A percentile compares a stretch with the other conserved stretches of the same genome.
phyloP scores from a whole-genome alignment of 2,329 filamentous ascomycete species.

The Trichoderma koningiopsis region DNA sequence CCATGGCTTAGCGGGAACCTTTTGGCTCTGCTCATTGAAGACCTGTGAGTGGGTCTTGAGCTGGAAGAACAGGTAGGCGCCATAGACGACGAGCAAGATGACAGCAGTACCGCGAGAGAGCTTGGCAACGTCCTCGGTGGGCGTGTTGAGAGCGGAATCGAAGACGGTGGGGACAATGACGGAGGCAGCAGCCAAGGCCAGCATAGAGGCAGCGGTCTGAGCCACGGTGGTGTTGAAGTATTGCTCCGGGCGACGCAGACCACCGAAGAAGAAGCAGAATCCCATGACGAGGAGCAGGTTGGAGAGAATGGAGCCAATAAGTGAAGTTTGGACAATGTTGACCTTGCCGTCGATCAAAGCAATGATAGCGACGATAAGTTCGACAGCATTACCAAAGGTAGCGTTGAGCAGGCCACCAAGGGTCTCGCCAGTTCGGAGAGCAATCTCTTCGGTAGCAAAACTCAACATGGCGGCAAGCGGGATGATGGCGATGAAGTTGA shows the following conservation, averaged over 20 bases:
- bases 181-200: slow-evolving; percentile 76
- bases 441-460: slow-evolving; percentile 89
- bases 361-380: slow-evolving; percentile 85
- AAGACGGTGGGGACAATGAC: slow-evolving; percentile 92
- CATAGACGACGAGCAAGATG: slow-evolving; percentile 83
- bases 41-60: slow-evolving; percentile 80
- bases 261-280: slow-evolving; percentile 90
- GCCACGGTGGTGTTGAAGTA: slow-evolving; percentile 91
- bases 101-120: slow-evolving; percentile 74
- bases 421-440: slow-evolving; percentile 78
- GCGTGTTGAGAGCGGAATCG: slow-evolving; percentile 52
- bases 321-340: slow-evolving; percentile 85
- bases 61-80: slow-evolving; percentile 84
- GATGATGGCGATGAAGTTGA: slow-evolving; percentile 94
- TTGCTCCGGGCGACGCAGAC: slow-evolving; percentile 76
- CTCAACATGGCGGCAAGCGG: slow-evolving; percentile 84
- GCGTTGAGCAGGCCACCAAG: slow-evolving; percentile 88
- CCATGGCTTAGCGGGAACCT: slow-evolving; percentile 65
- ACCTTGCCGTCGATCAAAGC: slow-evolving; percentile 74
- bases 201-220: slow-evolving; percentile 80
- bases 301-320: slow-evolving; percentile 89
- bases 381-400: slow-evolving; percentile 89
- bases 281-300: slow-evolving; percentile 87
- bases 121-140: slow-evolving; percentile 54
- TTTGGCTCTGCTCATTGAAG: slow-evolving; percentile 79